phyloP scores from a whole-genome alignment of 2,329 filamentous ascomycete genomes.

The Aureobasidium vineae region DNA sequence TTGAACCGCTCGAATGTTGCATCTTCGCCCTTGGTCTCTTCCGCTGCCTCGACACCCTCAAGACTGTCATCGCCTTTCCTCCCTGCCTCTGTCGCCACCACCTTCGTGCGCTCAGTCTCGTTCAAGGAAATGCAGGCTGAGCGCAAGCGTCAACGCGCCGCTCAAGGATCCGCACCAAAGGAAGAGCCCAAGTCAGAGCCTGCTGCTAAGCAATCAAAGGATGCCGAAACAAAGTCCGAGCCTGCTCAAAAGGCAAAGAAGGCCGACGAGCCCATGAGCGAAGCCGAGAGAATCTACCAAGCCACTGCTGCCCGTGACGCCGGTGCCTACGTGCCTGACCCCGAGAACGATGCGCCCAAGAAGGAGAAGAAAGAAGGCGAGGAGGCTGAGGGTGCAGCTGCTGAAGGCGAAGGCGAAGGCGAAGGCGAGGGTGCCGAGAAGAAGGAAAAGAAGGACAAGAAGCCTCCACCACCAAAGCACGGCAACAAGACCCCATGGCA shows the following conservation, averaged over 20 bases:
- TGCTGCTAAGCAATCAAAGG: conserved; percentile 28
- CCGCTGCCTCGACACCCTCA: conserved; percentile 32
- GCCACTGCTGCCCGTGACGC: conserved; percentile 35
- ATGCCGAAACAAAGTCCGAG: conserved; percentile 35
- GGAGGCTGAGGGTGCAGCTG: conserved; percentile 44
- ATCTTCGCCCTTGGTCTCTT: conserved; percentile 30
- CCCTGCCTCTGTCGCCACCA: conserved; percentile 45
- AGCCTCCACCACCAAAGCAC: conserved; percentile 87
- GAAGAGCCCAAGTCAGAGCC: conserved; percentile 41
- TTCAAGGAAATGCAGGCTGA: conserved; percentile 42
- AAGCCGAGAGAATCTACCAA: conserved; percentile 25
- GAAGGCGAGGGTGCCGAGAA: conserved; percentile 46
- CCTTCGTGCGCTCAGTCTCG: conserved; percentile 46
- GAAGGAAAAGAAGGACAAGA: conserved; percentile 64
- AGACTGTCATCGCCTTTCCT: conserved; percentile 47
- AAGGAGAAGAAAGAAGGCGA: conserved; percentile 32
- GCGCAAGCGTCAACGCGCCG: conserved; percentile 39
- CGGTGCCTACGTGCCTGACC: conserved; percentile 38
- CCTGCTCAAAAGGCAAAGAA: conserved; percentile 34
- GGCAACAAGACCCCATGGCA: conserved; percentile 99
- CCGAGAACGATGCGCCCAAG: conserved; percentile 42
- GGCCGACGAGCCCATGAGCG: conserved; percentile 29
- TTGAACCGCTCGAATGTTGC: conserved; percentile 8
- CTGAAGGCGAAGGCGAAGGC: conserved; percentile 42
- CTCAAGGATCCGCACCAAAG: conserved; percentile 39